phyloP scores from a whole-genome alignment of 116 monocot genomes.

The Dioscorea cayenensis region DNA sequence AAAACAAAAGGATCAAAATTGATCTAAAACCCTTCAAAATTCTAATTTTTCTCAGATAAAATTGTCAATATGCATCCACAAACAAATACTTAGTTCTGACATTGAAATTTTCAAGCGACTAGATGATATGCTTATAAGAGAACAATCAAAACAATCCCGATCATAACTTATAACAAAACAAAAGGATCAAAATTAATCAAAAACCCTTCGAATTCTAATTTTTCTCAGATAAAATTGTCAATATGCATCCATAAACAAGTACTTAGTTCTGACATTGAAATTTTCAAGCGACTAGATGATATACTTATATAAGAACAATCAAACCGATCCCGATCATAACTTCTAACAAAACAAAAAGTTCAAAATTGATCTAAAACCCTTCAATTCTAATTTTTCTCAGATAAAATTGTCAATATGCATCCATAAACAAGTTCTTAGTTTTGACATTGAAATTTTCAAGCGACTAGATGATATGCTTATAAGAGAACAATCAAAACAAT shows the following conservation, averaged over 20 bases:
- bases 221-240: neutral
- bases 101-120: neutral
- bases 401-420: neutral
- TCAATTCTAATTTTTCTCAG: neutral
- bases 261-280: neutral
- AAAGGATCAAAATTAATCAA: no score
- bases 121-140: no score
- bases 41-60: neutral
- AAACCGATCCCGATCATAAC: no score
- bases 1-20: no score
- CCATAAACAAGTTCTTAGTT: neutral
- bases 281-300: no score
- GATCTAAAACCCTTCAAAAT: neutral
- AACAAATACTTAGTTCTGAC: neutral
- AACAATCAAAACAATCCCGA: no score
- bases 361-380: no score
- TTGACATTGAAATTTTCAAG: neutral
- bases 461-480: no score
- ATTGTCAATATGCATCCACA: neutral
- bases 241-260: neutral
- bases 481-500: no score
- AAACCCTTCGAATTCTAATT: neutral
- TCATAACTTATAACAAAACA: no score
- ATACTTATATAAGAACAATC: no score
- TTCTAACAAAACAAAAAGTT: no score